Percentiles rank a stretch among this genome's conserved stretches.
Conservation (phyloP, 75 land plant species). For the Gnetum montanum region DNA sequence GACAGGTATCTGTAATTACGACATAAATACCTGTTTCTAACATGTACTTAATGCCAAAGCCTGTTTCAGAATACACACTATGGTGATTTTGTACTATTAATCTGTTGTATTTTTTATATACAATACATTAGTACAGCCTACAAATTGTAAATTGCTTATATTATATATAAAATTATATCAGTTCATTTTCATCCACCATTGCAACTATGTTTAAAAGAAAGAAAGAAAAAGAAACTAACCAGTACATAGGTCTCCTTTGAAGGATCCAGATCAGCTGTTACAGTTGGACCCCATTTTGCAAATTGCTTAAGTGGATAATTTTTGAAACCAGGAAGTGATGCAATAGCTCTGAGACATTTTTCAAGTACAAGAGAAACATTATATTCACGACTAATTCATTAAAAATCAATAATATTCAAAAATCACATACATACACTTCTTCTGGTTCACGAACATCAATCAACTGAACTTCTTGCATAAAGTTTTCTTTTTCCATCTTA, state of each 20-base stretch:
- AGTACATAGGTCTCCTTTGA: conserved; percentile 82
- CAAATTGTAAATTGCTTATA: too few species aligned
- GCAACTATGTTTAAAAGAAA: too few species aligned
- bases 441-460: conserved; percentile 92
- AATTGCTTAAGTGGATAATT: conserved; percentile 84
- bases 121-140: too few species aligned
- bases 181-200: too few species aligned
- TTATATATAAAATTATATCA: too few species aligned
- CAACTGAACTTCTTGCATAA: conserved; percentile 66
- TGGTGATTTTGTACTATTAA: too few species aligned
- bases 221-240: conserved; percentile 28
- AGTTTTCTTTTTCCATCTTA: conserved; percentile 68
- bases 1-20: too few species aligned
- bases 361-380: not conserved
- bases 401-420: not conserved
- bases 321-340: conserved; percentile 80
- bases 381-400: not conserved
- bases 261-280: conserved; percentile 68
- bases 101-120: too few species aligned
- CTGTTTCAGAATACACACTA: too few species aligned
- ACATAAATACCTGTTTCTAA: too few species aligned
- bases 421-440: conserved; percentile 88
- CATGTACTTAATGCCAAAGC: too few species aligned
- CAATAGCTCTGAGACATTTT: conserved; percentile 40
- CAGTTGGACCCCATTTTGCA: conserved; percentile 84